These are phyloP conservation scores for Serendipita indica DNA, from an alignment of 768 basidiomycete species.

Conservation along the genomic window DNA sequence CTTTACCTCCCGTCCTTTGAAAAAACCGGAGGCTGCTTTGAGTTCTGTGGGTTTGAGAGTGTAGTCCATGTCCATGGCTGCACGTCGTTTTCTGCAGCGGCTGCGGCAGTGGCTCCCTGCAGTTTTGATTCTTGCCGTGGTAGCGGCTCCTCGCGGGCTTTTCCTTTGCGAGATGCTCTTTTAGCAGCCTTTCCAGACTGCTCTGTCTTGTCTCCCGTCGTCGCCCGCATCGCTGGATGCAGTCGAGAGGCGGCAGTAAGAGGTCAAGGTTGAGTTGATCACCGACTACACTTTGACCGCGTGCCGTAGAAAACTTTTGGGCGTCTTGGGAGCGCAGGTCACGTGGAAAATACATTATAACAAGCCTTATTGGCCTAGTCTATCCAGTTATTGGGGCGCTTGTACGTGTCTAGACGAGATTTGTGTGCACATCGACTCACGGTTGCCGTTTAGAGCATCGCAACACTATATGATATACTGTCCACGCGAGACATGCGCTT, in stretches of 20 bases:
- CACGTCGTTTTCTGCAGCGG: not conserved
- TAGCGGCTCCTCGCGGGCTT: not conserved
- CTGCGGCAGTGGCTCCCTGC: not conserved
- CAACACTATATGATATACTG: not conserved
- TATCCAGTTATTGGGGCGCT: not conserved
- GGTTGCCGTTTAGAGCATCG: not conserved
- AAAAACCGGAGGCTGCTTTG: constrained; percentile 57
- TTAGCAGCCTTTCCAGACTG: not conserved
- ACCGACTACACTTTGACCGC: not conserved
- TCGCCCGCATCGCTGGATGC: not conserved
- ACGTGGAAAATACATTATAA: not conserved
- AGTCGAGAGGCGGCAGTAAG: not conserved
- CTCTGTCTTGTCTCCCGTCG: not conserved
- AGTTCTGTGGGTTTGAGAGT: constrained; percentile 52
- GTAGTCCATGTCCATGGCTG: constrained; percentile 18
- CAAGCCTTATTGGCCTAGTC: no score
- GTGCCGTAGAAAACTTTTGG: no score
- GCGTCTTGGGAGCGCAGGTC: not conserved
- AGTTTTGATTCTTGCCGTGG: not conserved
- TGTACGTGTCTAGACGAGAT: not conserved
- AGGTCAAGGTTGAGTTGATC: constrained; percentile 3
- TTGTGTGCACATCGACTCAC: not conserved
- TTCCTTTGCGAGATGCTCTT: not conserved
- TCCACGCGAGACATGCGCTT: constrained; percentile 38
- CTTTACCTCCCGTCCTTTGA: constrained; percentile 79